Evolutionary conservation across 129 eudicot species (phyloP).

Genomic region (Pulicaria dysenterica): DNA sequence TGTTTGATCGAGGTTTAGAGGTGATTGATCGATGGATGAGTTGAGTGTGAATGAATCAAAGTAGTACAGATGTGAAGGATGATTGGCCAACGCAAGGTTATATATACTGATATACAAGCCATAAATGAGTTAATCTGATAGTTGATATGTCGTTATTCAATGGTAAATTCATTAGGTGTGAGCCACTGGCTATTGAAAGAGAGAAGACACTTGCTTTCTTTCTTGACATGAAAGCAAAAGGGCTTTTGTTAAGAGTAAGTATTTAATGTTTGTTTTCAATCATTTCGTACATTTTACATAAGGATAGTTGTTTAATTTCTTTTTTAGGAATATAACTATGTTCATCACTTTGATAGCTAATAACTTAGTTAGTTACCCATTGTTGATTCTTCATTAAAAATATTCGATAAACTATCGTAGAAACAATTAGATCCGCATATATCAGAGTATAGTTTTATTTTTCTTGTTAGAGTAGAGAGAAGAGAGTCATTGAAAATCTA

Average conservation of each 20-base stretch:
- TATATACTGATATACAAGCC: slow-evolving; percentile 47
- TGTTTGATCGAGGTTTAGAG: not conserved
- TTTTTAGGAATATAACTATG: not conserved
- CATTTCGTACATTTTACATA: slow-evolving; percentile 48
- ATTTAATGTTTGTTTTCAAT: slow-evolving; percentile 34
- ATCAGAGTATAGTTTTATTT: too few species aligned
- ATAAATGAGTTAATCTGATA: slow-evolving; percentile 6
- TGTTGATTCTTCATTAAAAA: not conserved
- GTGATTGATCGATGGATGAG: not conserved
- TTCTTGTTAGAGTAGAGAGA: too few species aligned
- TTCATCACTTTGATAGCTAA: not conserved
- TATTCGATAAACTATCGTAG: too few species aligned
- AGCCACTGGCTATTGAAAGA: slow-evolving; percentile 32
- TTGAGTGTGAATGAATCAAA: slow-evolving; percentile 15
- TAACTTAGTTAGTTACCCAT: not conserved
- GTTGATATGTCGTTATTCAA: slow-evolving; percentile 52
- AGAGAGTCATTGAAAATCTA: too few species aligned
- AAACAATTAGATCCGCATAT: too few species aligned
- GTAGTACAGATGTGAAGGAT: slow-evolving; percentile 10
- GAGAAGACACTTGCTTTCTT: slow-evolving; percentile 31
- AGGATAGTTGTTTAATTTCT: slow-evolving; percentile 13
- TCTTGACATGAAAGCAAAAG: slow-evolving; percentile 39
- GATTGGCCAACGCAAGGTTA: slow-evolving; percentile 52
- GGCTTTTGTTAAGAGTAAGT: slow-evolving; percentile 27
- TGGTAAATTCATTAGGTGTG: slow-evolving; percentile 53